Percentiles rank a stretch among this genome's conserved stretches.
These are phyloP conservation scores for Modicella reniformis DNA, from an alignment of 371 early-diverging fungal species.

Conservation along the genomic window DNA sequence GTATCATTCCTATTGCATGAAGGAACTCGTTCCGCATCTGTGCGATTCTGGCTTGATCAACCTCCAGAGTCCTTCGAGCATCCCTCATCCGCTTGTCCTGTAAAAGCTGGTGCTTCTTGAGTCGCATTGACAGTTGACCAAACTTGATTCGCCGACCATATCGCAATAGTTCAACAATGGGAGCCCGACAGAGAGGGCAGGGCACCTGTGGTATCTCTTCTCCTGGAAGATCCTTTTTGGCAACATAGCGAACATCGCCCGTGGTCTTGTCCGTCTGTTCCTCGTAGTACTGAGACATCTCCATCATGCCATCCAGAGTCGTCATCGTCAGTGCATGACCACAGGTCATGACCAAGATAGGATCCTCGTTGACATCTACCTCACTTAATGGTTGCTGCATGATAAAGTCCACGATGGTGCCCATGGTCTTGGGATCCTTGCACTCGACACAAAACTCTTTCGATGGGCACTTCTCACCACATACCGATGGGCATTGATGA, in stretches of 20 bases:
- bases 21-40: not conserved
- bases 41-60: not conserved
- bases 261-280: not conserved
- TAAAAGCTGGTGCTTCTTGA: conserved; percentile 11
- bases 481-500: conserved; percentile 62
- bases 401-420: conserved; percentile 52
- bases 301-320: conserved; percentile 58
- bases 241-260: conserved; percentile 9
- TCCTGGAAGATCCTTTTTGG: conserved; percentile 20
- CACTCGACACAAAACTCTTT: conserved; percentile 55
- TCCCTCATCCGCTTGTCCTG: conserved; percentile 5
- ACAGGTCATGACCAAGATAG: conserved; percentile 57
- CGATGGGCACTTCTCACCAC: conserved; percentile 63
- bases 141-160: conserved; percentile 49
- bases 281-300: conserved; percentile 52
- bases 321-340: conserved; percentile 59
- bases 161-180: conserved; percentile 27
- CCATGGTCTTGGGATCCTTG: conserved; percentile 28
- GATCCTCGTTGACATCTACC: conserved; percentile 55
- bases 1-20: too few relatives aligned
- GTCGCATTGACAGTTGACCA: conserved; percentile 19
- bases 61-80: not conserved
- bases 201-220: conserved; percentile 18
- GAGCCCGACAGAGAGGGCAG: conserved; percentile 39
- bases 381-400: conserved; percentile 51